Evolutionary conservation across 257 asterid species (phyloP).

Genomic region (Striga asiatica): DNA sequence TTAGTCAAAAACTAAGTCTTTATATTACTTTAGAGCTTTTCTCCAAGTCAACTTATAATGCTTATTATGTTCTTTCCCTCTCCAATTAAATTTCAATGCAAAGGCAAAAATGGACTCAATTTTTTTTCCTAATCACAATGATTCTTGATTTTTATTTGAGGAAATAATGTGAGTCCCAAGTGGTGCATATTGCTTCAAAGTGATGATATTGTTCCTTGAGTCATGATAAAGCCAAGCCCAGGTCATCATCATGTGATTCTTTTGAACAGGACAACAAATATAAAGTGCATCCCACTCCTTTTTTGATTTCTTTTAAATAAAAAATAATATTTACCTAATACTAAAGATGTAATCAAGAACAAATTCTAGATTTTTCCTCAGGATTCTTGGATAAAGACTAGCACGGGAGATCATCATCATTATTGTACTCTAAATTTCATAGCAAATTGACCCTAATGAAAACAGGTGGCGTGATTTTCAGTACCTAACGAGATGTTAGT

Average conservation of each 20-base stretch:
- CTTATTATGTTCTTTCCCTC: not conserved
- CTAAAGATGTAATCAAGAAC: too few species aligned
- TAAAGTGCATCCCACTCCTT: too few species aligned
- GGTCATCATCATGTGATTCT: not conserved
- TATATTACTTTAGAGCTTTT: too few species aligned
- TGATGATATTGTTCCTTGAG: conserved; percentile 17
- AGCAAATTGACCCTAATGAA: too few species aligned
- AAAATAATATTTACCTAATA: too few species aligned
- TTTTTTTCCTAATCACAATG: not conserved
- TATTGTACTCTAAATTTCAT: too few species aligned
- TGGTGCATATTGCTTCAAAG: conserved; percentile 13
- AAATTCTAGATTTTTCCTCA: too few species aligned
- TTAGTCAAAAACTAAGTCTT: not conserved
- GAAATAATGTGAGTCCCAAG: not conserved
- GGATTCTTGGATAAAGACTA: too few species aligned
- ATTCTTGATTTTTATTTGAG: not conserved
- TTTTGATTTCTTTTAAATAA: too few species aligned
- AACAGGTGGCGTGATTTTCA: too few species aligned
- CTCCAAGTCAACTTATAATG: not conserved
- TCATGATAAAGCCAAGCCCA: conserved; percentile 15
- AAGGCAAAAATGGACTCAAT: not conserved
- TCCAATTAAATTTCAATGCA: not conserved
- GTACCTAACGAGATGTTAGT: too few species aligned
- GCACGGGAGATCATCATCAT: too few species aligned
- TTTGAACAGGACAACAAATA: not conserved